Percentiles rank a stretch among this genome's conserved stretches.
phyloP scores from a whole-genome alignment of 1,284 basidiomycete species.

The Meira nashicola region DNA sequence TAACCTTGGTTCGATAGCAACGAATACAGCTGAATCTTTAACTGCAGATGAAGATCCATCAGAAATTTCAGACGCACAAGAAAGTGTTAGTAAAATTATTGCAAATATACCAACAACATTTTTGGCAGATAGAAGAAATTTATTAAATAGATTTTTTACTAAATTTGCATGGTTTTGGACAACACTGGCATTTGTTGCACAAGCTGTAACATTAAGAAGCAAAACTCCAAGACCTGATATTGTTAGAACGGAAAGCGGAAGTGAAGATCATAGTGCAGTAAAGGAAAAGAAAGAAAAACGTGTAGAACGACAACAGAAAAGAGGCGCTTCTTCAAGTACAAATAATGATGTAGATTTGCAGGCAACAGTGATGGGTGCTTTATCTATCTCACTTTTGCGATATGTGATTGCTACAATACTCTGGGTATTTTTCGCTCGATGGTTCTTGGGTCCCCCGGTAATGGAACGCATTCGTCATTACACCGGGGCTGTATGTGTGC shows the following conservation, averaged over 20 bases:
- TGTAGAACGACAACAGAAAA: background rate
- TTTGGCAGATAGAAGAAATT: constrained; percentile 76
- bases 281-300: constrained; percentile 2
- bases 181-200: constrained; percentile 24
- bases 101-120: constrained; percentile 23
- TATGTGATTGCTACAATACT: constrained; percentile 63
- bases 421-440: constrained; percentile 59
- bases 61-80: too few relatives aligned
- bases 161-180: constrained; percentile 93
- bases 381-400: constrained; percentile 49
- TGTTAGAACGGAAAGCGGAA: constrained; percentile 10
- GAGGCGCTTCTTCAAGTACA: background rate
- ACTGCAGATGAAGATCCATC: constrained; percentile 4
- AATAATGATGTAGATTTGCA: background rate
- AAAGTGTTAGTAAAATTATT: background rate
- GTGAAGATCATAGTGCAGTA: too few relatives aligned
- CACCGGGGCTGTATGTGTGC: constrained; percentile 76
- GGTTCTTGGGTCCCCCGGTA: constrained; percentile 87
- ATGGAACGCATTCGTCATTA: constrained; percentile 68
- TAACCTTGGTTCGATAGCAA: constrained; percentile 22
- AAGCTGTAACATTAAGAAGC: constrained; percentile 17
- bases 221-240: constrained; percentile 13
- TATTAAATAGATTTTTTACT: constrained; percentile 79
- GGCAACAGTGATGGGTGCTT: background rate
- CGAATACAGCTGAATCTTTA: constrained; percentile 63